phyloP scores from a whole-genome alignment of 768 basidiomycete species.

The Panaeolus cyanescens region DNA sequence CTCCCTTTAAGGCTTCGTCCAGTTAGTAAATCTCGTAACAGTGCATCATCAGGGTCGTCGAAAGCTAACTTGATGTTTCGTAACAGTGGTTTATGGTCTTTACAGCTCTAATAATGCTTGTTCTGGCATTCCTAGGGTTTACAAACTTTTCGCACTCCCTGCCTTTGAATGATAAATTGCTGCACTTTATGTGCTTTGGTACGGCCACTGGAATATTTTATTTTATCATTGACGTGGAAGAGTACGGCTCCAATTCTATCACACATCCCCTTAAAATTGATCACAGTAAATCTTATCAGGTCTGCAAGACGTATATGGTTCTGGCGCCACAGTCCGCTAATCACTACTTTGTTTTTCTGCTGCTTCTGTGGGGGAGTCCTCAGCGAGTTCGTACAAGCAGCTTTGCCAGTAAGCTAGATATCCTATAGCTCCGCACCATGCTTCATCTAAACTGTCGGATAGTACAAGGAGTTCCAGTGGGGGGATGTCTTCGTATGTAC shows the following conservation, averaged over 20 bases:
- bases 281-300: conserved; percentile 35
- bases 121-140: conserved; percentile 76
- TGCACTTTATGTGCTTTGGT: conserved; percentile 78
- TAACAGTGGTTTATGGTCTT: conserved; percentile 80
- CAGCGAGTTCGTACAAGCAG: conserved; percentile 80
- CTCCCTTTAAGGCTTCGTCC: conserved; percentile 73
- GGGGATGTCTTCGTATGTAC: conserved; percentile 67
- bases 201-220: conserved; percentile 82
- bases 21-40: conserved; percentile 36
- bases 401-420: conserved; percentile 53
- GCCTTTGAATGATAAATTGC: conserved; percentile 77
- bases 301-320: conserved; percentile 83
- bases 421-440: neutral
- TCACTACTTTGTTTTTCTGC: conserved; percentile 70
- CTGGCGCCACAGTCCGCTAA: conserved; percentile 73
- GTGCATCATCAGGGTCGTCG: neutral
- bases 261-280: neutral
- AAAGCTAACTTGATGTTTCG: neutral
- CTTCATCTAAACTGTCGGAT: conserved; percentile 4
- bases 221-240: conserved; percentile 86
- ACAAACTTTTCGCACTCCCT: conserved; percentile 66
- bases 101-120: conserved; percentile 65
- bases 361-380: conserved; percentile 80
- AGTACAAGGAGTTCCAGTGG: conserved; percentile 74
- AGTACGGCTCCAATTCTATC: conserved; percentile 49